Evolutionary conservation across 305 asterid species (phyloP).

Genomic region (Plantago coronopus): DNA sequence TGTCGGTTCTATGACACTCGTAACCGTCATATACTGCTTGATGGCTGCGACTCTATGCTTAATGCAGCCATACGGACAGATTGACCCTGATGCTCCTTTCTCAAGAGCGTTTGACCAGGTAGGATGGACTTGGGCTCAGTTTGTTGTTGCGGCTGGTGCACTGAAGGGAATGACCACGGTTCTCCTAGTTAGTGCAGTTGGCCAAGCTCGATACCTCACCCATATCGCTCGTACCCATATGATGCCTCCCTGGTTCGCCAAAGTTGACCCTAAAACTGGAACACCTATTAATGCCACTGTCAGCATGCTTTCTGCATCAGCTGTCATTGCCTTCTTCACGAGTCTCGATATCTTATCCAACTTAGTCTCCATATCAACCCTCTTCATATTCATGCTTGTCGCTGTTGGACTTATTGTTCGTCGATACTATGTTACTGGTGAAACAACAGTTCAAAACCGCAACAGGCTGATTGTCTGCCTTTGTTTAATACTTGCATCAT

Average conservation of each 20-base stretch:
- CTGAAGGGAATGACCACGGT: slow-evolving; percentile 80
- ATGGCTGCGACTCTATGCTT: slow-evolving; percentile 61
- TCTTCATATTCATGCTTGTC: slow-evolving; percentile 68
- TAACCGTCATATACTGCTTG: slow-evolving; percentile 55
- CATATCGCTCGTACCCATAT: slow-evolving; percentile 81
- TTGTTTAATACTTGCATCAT: slow-evolving; percentile 40
- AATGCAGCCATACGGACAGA: slow-evolving; percentile 53
- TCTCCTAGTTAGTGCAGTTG: slow-evolving; percentile 62
- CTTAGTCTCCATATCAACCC: slow-evolving; percentile 61
- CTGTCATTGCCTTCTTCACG: slow-evolving; percentile 59
- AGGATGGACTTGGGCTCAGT: slow-evolving; percentile 82
- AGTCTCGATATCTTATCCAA: slow-evolving; percentile 41
- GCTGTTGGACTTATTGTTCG: slow-evolving; percentile 64
- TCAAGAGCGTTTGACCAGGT: slow-evolving; percentile 55
- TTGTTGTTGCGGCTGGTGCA: slow-evolving; percentile 73
- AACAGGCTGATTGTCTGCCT: slow-evolving; percentile 37
- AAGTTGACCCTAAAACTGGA: slow-evolving; percentile 52
- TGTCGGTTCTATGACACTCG: slow-evolving; percentile 77
- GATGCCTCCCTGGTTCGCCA: slow-evolving; percentile 82
- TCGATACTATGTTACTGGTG: slow-evolving; percentile 50
- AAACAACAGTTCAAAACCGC: slow-evolving; percentile 39
- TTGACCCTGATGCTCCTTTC: slow-evolving; percentile 63
- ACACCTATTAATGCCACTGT: slow-evolving; percentile 67
- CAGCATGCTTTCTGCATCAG: slow-evolving; percentile 50
- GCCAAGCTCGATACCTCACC: slow-evolving; percentile 75